phyloP scores from a whole-genome alignment of 257 asterid species.

The Solanum acaule region DNA sequence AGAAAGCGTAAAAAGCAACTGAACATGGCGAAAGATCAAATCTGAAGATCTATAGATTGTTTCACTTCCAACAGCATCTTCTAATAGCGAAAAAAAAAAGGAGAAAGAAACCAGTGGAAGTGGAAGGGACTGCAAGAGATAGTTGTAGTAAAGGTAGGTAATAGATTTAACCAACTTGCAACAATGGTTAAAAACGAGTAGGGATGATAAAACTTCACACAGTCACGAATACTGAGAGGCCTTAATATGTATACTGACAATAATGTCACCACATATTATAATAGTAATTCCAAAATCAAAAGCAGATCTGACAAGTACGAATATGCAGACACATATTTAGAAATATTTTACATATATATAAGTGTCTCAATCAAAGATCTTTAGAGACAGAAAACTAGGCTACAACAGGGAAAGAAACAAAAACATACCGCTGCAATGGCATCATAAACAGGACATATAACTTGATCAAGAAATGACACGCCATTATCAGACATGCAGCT shows the following conservation, averaged over 20 bases:
- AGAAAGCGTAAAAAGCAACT: background rate
- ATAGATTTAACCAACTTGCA: background rate
- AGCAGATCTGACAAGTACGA: background rate
- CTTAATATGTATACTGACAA: background rate
- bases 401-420: background rate
- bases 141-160: background rate
- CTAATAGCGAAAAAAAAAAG: background rate
- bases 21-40: background rate
- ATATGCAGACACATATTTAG: background rate
- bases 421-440: slow-evolving; percentile 82
- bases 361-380: background rate
- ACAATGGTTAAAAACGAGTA: background rate
- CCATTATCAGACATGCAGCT: slow-evolving; percentile 73
- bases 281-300: background rate
- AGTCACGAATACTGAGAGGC: background rate
- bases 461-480: slow-evolving; percentile 87
- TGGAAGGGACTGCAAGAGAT: background rate
- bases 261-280: background rate
- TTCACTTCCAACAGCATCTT: background rate
- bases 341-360: background rate
- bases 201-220: background rate
- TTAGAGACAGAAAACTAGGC: background rate
- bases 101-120: background rate
- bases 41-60: background rate
- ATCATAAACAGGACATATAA: slow-evolving; percentile 72